phyloP scores from a whole-genome alignment of 345 rosid species.

The Aurinia saxatilis region DNA sequence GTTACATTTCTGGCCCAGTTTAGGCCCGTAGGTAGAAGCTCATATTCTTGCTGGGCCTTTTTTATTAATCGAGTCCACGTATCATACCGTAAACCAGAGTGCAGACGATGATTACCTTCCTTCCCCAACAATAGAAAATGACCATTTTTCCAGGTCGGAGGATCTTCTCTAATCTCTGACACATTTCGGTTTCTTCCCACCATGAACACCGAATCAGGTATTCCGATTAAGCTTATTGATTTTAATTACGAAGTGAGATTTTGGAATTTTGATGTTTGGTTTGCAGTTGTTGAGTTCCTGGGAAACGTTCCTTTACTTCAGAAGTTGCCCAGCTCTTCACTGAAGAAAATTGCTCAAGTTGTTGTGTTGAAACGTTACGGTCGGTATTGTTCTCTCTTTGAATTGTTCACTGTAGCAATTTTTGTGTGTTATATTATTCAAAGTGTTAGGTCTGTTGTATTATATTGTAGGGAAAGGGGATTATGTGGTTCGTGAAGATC shows the following conservation, averaged over 20 bases:
- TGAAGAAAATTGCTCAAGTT: conserved; percentile 53
- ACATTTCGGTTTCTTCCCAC: not conserved
- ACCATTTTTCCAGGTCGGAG: not conserved
- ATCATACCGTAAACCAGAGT: not conserved
- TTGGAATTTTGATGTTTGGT: not conserved
- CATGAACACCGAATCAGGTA: conserved; percentile 49
- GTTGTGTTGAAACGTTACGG: conserved; percentile 54
- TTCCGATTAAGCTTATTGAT: not conserved
- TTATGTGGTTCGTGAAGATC: conserved; percentile 61
- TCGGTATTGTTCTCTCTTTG: not conserved
- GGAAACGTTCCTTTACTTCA: conserved; percentile 78
- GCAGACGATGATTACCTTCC: not conserved
- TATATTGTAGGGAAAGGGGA: conserved; percentile 70
- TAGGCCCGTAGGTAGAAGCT: not conserved
- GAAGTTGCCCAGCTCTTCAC: conserved; percentile 68
- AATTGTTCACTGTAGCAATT: too few relatives aligned
- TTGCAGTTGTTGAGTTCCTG: conserved; percentile 70
- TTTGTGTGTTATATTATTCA: too few relatives aligned
- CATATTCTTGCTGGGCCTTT: conserved; percentile 4
- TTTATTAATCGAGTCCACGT: not conserved
- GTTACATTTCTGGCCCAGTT: too few relatives aligned
- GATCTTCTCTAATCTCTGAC: not conserved
- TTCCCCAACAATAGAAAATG: not conserved
- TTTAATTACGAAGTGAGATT: not conserved
- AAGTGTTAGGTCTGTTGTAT: too few relatives aligned